Base-by-base conservation (phyloP, 2,329 filamentous ascomycete species). In the Aspergillus nomiae region DNA sequence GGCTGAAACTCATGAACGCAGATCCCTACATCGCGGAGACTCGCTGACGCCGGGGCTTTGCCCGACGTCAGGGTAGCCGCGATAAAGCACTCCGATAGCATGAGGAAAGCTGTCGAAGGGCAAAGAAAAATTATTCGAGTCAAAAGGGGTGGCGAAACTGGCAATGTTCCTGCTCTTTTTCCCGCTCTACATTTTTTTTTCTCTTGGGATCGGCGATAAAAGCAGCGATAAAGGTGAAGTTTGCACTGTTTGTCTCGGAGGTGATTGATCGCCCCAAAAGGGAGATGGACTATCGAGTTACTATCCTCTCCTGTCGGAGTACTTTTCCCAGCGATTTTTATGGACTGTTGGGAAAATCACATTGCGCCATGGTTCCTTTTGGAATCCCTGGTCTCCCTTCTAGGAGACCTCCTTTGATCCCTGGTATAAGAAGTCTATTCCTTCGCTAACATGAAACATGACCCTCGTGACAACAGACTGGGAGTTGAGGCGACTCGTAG, bases 1-100 rank as follows among this genome's bases (percentile, higher is more conserved):
- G 94, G 94, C 71, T 92, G 90, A 70, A 93, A 86, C 66, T 92
- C 89, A 78, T 97, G 91, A 61, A 91, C 79, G 80, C 96, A 95
- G 74, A 98, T 92, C 71, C 92, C 92, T 56, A 92, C 89, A 80
- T 97, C 93, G 78, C 94, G 87, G 59, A 85, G 79, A 32, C 83
- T 78, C 58, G 83, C 79, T 38, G 82, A 82, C 1, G 83, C 69
- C 67, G 79, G 75, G 54, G 73, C 67, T 70, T 80, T 81, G 45
- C 75, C 71, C 53, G 78, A 78, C 61, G 76, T 73, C 67, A 80
- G 69, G 26, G 80, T 78, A 62, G 82, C 80, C 63, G 78, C 80
- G 61, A 83, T 68, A 58, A 83, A 82, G 63, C 76, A 79, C 74
- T 83, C 81, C 45, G 80, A 81, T 62, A 83, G 78, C 82, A 84